Evolutionary conservation across 176 grass and related monocot species (phyloP).

Genomic region (sorghum (Sorghum bicolor)): Sorghum_bicolor_NCBIv3 NC_012871.2:62454501-62455000

Average conservation of each 20-base stretch:
- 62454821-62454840: conserved; percentile 6
- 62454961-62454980: conserved; percentile 6
- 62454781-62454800: neutral
- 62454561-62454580: conserved; percentile 44
- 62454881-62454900: neutral
- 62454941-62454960: conserved; percentile 10
- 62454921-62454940: conserved; percentile 1
- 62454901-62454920: neutral
- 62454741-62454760: neutral
- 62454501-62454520: conserved; percentile 19
- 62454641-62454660: neutral
- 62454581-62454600: conserved; percentile 37
- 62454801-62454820: neutral
- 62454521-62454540: conserved; percentile 34
- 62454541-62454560: conserved; percentile 9
- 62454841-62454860: conserved; percentile 2
- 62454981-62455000: neutral
- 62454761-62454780: neutral
- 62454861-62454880: conserved; percentile 12
- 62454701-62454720: neutral
- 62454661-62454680: neutral
- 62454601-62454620: conserved; percentile 23
- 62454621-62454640: neutral
- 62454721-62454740: neutral
- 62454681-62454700: neutral